phyloP scores from a whole-genome alignment of 106 monocot species.

The Gastrodia elata region DNA sequence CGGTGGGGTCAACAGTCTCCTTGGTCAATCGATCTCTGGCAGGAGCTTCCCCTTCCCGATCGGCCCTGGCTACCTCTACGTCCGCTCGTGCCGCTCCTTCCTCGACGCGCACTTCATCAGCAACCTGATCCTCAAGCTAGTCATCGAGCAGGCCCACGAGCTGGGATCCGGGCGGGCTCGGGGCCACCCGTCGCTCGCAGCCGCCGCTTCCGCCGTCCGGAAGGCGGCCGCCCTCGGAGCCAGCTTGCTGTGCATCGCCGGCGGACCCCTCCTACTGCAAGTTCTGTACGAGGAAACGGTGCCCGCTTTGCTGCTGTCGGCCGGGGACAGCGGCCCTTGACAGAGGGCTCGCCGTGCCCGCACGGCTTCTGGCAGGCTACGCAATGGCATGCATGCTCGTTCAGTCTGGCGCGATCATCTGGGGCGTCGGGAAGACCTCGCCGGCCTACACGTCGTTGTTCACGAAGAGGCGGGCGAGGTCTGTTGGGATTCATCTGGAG shows the following conservation, averaged over 20 bases:
- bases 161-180: constrained; percentile 23
- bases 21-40: constrained; percentile 44
- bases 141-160: constrained; percentile 35
- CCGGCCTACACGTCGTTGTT: constrained; percentile 12
- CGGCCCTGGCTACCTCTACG: constrained; percentile 67
- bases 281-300: constrained; percentile 70
- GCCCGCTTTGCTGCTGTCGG: constrained; percentile 50
- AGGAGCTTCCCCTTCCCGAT: constrained; percentile 19
- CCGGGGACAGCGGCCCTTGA: not conserved
- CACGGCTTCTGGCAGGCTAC: constrained; percentile 50
- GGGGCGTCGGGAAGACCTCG: constrained; percentile 45
- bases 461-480: constrained; percentile 21
- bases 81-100: constrained; percentile 64
- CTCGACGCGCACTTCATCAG: constrained; percentile 57
- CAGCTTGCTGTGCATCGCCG: constrained; percentile 43
- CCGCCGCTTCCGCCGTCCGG: constrained; percentile 33
- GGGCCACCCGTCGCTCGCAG: constrained; percentile 50
- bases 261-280: constrained; percentile 48
- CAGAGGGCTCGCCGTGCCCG: constrained; percentile 9
- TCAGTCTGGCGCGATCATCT: constrained; percentile 40
- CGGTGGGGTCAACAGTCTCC: constrained; percentile 59
- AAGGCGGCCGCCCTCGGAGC: constrained; percentile 54
- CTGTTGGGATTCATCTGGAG: constrained; percentile 52
- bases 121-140: constrained; percentile 40
- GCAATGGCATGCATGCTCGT: constrained; percentile 65